Percentiles rank a stretch among this genome's conserved stretches.
Conservation (phyloP, 495 filamentous ascomycete species). For the Daldinia loculata region DNA sequence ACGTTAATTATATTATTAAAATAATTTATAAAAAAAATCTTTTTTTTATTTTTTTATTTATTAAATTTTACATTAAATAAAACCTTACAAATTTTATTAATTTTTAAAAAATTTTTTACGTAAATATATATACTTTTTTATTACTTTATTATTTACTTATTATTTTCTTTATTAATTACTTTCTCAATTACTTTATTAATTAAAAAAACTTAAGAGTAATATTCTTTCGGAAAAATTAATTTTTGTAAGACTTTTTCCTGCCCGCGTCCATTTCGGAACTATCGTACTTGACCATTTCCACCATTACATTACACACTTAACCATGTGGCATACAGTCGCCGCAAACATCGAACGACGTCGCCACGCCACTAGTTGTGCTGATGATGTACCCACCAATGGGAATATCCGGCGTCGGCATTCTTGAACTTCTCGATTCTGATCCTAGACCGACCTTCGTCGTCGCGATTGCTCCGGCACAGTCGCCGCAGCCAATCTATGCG, state of each 20-base stretch:
- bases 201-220: too few species aligned
- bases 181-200: too few species aligned
- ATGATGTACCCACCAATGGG: conserved; percentile 38
- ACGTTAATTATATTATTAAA: too few species aligned
- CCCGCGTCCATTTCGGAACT: not conserved
- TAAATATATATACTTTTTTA: too few species aligned
- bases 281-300: not conserved
- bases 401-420: conserved; percentile 62
- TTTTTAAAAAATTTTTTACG: too few species aligned
- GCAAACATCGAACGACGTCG: conserved; percentile 23
- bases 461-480: conserved; percentile 63
- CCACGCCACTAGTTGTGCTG: conserved; percentile 16
- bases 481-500: conserved; percentile 61
- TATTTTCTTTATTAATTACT: too few species aligned
- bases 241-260: not conserved
- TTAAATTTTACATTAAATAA: too few species aligned
- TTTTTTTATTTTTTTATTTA: too few species aligned
- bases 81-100: too few species aligned
- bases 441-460: conserved; percentile 73
- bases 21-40: too few species aligned
- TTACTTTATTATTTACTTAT: too few species aligned
- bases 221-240: too few species aligned
- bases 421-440: conserved; percentile 73
- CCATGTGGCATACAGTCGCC: conserved; percentile 2
- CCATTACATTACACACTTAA: not conserved